A percentile compares a stretch with the other conserved stretches of the same genome.
phyloP scores from a whole-genome alignment of 495 filamentous ascomycete genomes.

The Penicillium subrubescens region DNA sequence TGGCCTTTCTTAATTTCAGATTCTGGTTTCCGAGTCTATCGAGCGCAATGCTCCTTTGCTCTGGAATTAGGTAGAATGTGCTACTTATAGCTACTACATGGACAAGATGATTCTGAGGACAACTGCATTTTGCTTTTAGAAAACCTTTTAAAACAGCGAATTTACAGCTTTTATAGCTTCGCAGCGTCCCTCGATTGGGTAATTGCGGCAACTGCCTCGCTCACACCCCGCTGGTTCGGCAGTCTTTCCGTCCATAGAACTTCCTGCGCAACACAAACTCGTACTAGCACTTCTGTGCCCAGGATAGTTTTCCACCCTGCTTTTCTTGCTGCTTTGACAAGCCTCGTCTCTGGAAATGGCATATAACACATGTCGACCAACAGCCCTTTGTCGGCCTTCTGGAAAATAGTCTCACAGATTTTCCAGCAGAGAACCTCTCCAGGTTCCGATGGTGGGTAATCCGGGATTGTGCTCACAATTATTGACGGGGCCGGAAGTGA shows the following conservation, averaged over 20 bases:
- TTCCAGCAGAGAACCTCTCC: slow-evolving; percentile 30
- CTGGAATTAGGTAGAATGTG: neutral
- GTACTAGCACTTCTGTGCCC: slow-evolving; percentile 64
- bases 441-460: slow-evolving; percentile 56
- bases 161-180: neutral
- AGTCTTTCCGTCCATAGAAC: slow-evolving; percentile 15
- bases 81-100: neutral
- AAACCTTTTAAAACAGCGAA: neutral
- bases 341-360: slow-evolving; percentile 56
- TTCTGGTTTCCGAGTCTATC: neutral
- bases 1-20: neutral
- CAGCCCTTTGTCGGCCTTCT: slow-evolving; percentile 48
- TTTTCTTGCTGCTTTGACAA: slow-evolving; percentile 46
- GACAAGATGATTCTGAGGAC: too few relatives aligned
- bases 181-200: neutral
- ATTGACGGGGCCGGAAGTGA: slow-evolving; percentile 49
- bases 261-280: slow-evolving; percentile 60
- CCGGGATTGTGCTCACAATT: slow-evolving; percentile 60
- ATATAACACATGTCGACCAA: slow-evolving; percentile 73
- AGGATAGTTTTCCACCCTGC: slow-evolving; percentile 54
- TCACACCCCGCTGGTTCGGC: slow-evolving; percentile 4
- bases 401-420: slow-evolving; percentile 51
- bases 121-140: neutral
- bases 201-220: slow-evolving; percentile 8
- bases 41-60: neutral